Base-by-base conservation (phyloP, 768 basidiomycete species). In the Sarcodon aspratus region DNA sequence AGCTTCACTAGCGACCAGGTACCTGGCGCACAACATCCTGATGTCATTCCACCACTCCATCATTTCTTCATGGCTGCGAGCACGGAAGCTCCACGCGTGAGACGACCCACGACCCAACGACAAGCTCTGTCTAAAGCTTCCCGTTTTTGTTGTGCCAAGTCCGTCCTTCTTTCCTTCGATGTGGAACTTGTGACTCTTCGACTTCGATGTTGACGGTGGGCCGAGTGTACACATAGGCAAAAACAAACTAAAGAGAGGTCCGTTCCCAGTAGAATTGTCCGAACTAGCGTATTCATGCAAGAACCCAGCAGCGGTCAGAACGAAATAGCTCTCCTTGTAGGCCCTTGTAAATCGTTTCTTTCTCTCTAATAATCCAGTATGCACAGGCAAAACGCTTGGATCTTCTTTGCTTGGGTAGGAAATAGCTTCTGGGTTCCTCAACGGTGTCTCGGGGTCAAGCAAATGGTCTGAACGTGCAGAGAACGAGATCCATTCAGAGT, bases 31-130 rank as follows among this genome's bases (percentile, higher is more conserved):
- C 36, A 95, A 69, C 90, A 94, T 93, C 52, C 89, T 68, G 36
- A 94, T 73, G 61, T 98, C 96, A 61, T 98, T 98, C 96, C 96
- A 99, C 90, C 96, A 96, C 68, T 99, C 96, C 91, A 97, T 91
- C 91, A 97, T 92, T 56, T 97, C 95, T 54, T 98, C 95, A 55
- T 86, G 79, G 50, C 82, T 85, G 51, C 95, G 70, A 43, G 87
- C 78, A 34, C 92, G 76, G 74, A 99, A 98, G 45, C 82, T 87
- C 81, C 87, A 98, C 31, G 89, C 89, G 57, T 79, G 75, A 48
- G 44, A 66, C 56, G 48, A 61, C 52, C 34, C 62, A 21, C 55
- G 61, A 33, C 51, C 50, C 48, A 54, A 52, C 51, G 44, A 76
- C 52, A 21, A 65, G 53, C 45, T 59, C 58, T 52, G 51, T 52